Base-by-base conservation (phyloP, 176 grass and related monocot genomes). In the Rhynchospora tenuis region DNA sequence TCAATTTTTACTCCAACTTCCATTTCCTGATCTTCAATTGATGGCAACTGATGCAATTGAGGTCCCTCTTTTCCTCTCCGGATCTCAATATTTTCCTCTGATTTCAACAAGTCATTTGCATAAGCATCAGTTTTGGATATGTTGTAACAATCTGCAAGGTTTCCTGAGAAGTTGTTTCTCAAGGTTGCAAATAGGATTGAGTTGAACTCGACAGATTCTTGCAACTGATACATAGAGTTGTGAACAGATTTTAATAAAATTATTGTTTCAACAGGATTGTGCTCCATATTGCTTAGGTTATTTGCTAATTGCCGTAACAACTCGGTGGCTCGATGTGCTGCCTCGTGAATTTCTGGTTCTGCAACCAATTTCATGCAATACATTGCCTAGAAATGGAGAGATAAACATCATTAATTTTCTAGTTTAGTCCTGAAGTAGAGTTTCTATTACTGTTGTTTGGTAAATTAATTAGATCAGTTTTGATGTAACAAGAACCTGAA, bases 181-280 rank as follows among this genome's bases (percentile, higher is more conserved):
- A 76, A 55, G 48, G 23, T 76, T 31, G 48, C 23, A 9, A 76
- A 76, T 76, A 19, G 23, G 46, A 76, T 28, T 1, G 83, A 89
- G 63, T 89, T 82, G 16, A 87, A 66, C 9, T 87, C 55, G 2
- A 89, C 50, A 20, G 87, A 87, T 65, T 81, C 67, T 81, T 92
- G 81, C n/a, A 92, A 85, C 46, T 67, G 61, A 79, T 85, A 84
- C 69, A 70, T 72, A 3, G 90, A 87, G 71, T 23, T 7, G 24
- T 89, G 90, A 61, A 92, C 77, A 66, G 78, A 52, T 81, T 81
- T 92, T 48, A 92, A 71, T 3, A 85, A 56, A 69, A 27, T 80
- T 56, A 83, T 70, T 38, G 63, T 83, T 71, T 84, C 77, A 27
- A 79, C 5, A 17, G 44, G 42, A 59, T 45, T 80, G 19, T 60